Conservation (phyloP, 345 rosid genomes). For the Ceriops tagal region DNA sequence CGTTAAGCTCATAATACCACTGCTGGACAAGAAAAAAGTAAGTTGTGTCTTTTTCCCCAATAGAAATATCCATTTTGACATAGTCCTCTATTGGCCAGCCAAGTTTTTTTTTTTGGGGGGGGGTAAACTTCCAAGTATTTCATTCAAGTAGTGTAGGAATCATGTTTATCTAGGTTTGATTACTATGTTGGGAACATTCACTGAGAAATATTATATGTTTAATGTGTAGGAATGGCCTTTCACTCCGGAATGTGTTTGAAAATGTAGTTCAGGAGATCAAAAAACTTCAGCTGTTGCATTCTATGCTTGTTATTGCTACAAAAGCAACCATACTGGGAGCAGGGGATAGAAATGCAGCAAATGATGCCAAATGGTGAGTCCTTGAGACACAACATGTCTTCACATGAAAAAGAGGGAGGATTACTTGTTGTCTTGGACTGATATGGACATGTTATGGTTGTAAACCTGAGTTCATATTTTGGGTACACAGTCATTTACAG, state of each 20-base stretch:
- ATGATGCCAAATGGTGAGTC: slow-evolving; percentile 45
- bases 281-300: slow-evolving; percentile 58
- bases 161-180: not conserved
- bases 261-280: slow-evolving; percentile 63
- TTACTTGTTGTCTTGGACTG: not conserved
- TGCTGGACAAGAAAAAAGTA: too few relatives aligned
- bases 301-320: slow-evolving; percentile 62
- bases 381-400: not conserved
- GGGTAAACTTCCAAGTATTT: too few relatives aligned
- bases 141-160: not conserved
- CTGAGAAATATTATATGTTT: slow-evolving; percentile 4
- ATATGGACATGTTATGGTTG: not conserved
- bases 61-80: too few relatives aligned
- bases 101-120: too few relatives aligned
- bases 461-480: not conserved
- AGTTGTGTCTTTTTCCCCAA: too few relatives aligned
- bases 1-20: too few relatives aligned
- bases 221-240: slow-evolving; percentile 53
- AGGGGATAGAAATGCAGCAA: slow-evolving; percentile 33
- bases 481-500: not conserved
- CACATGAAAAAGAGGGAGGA: not conserved
- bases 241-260: slow-evolving; percentile 56
- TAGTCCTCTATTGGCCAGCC: too few relatives aligned
- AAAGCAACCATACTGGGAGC: slow-evolving; percentile 51
- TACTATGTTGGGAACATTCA: slow-evolving; percentile 6